A percentile compares a stretch with the other conserved stretches of the same genome.
These are phyloP conservation scores for Dactylonectria estremocensis DNA, from an alignment of 2,329 filamentous ascomycete species.

Conservation along the genomic window DNA sequence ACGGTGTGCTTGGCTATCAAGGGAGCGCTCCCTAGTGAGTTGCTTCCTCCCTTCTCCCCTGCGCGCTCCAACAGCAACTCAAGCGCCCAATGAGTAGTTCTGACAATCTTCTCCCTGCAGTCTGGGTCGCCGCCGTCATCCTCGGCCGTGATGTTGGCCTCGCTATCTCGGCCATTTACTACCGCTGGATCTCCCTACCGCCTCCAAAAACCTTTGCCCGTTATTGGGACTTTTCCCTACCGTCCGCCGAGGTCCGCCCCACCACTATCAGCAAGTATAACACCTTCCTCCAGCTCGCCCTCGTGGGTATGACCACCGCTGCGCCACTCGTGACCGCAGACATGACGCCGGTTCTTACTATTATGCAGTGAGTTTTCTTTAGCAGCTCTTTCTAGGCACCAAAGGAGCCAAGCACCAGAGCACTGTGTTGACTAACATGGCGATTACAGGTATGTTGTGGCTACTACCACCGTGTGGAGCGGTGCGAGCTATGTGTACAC, in stretches of 20 bases:
- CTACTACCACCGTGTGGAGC: conserved; percentile 92
- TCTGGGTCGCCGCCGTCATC: conserved; percentile 92
- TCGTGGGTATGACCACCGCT: conserved; percentile 88
- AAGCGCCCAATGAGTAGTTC: not conserved
- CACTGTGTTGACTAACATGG: conserved; percentile 25
- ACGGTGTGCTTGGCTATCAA: conserved; percentile 89
- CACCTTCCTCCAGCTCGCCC: conserved; percentile 89
- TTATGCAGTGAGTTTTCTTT: conserved; percentile 71
- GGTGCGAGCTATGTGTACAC: conserved; percentile 92
- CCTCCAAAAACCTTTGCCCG: conserved; percentile 91
- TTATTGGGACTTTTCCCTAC: conserved; percentile 98
- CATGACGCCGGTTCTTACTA: conserved; percentile 68
- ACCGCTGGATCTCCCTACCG: conserved; percentile 94
- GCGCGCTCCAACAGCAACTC: not conserved
- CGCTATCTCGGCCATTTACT: conserved; percentile 91
- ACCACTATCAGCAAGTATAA: conserved; percentile 93
- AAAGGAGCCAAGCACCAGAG: too few relatives aligned
- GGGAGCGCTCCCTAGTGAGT: conserved; percentile 82
- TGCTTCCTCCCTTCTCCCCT: conserved; percentile 2
- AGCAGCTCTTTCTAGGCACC: too few relatives aligned
- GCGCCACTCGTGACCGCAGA: conserved; percentile 80
- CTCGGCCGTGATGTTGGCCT: conserved; percentile 90
- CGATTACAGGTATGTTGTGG: conserved; percentile 80
- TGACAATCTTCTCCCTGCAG: conserved; percentile 56
- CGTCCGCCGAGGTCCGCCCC: conserved; percentile 86